Conservation (phyloP, 1,284 basidiomycete genomes). For the Cryptococcus deneoformans region DNA sequence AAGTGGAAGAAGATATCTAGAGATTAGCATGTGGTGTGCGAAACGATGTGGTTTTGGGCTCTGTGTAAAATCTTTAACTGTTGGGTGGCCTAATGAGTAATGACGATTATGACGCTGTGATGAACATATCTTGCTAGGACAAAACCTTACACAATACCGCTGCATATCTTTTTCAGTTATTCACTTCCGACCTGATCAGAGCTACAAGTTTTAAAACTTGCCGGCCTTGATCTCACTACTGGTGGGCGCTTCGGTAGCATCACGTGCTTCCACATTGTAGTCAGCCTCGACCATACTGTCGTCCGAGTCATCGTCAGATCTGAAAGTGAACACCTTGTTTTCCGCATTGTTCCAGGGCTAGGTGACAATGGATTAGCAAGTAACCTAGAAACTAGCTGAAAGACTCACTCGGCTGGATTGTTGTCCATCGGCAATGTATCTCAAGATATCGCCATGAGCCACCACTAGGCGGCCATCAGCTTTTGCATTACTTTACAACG, state of each 20-base stretch:
- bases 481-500: constrained; percentile 19
- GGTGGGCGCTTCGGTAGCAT: constrained; percentile 19
- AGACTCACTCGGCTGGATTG: constrained; percentile 30
- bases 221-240: constrained; percentile 18
- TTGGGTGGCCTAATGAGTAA: not conserved
- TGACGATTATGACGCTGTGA: not conserved
- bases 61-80: not conserved
- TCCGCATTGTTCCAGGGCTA: constrained; percentile 48
- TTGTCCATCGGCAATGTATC: constrained; percentile 39
- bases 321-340: constrained; percentile 40
- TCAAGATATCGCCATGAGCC: constrained; percentile 49
- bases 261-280: constrained; percentile 11
- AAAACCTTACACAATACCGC: not conserved
- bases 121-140: not conserved
- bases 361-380: not conserved
- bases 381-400: no score
- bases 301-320: constrained; percentile 30
- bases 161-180: not conserved
- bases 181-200: no score
- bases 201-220: not conserved
- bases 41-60: not conserved
- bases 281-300: constrained; percentile 29
- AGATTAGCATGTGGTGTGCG: not conserved
- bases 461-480: constrained; percentile 20
- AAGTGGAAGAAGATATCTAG: constrained; percentile 8